Conservation (phyloP, 306 rosid species). For the Sophora flavescens region DNA sequence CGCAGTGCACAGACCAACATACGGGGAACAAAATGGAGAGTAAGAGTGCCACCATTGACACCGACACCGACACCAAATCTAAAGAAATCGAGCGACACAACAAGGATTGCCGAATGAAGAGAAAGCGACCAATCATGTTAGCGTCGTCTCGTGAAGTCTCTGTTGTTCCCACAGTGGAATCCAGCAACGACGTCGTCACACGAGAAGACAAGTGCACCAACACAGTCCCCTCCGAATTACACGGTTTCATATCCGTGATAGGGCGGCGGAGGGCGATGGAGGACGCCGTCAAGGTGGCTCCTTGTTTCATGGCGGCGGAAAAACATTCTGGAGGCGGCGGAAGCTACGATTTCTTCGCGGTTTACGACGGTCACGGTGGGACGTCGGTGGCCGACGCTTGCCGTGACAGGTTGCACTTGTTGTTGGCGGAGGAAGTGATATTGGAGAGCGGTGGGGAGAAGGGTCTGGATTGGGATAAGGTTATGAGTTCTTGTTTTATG, state of each 20-base stretch:
- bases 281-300: slow-evolving; percentile 58
- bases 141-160: background rate
- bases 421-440: slow-evolving; percentile 60
- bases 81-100: slow-evolving; percentile 22
- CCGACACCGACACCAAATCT: background rate
- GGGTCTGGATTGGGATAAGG: slow-evolving; percentile 57
- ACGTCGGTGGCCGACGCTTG: slow-evolving; percentile 65
- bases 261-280: slow-evolving; percentile 74
- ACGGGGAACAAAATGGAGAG: slow-evolving; percentile 10
- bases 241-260: slow-evolving; percentile 68
- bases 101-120: slow-evolving; percentile 27
- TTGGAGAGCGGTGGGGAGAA: background rate
- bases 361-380: slow-evolving; percentile 77
- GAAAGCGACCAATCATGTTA: slow-evolving; percentile 29
- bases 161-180: slow-evolving; percentile 5
- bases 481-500: slow-evolving; percentile 55
- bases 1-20: background rate
- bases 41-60: too few species aligned
- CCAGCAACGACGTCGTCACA: background rate
- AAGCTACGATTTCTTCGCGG: slow-evolving; percentile 59
- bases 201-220: background rate
- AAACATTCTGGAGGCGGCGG: background rate
- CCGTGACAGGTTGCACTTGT: slow-evolving; percentile 61
- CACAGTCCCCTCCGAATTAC: slow-evolving; percentile 12
- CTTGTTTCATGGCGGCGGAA: slow-evolving; percentile 23